Conservation (phyloP, 305 asterid species). For the Fraxinus floribunda region DNA sequence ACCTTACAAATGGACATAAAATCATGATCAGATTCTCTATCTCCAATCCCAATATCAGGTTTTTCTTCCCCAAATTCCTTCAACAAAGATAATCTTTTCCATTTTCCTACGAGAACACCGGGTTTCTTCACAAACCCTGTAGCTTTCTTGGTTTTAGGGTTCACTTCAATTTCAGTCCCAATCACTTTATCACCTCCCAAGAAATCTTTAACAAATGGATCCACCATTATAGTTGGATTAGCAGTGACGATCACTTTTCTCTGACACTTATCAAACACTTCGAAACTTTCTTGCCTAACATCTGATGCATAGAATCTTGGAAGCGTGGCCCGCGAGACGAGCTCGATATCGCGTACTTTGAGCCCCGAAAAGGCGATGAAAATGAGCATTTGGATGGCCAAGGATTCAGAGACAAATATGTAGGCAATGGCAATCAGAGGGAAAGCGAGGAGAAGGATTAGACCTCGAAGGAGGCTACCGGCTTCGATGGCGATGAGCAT, state of each 20-base stretch:
- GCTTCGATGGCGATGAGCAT: slow-evolving; percentile 96
- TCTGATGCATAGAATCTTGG: slow-evolving; percentile 79
- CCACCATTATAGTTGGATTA: slow-evolving; percentile 93
- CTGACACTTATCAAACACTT: slow-evolving; percentile 71
- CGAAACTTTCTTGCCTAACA: slow-evolving; percentile 75
- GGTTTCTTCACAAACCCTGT: slow-evolving; percentile 84
- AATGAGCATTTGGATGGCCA: slow-evolving; percentile 81
- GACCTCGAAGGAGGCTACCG: slow-evolving; percentile 86
- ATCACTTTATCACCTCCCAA: slow-evolving; percentile 89
- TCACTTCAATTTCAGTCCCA: slow-evolving; percentile 95
- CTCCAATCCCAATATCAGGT: slow-evolving; percentile 88
- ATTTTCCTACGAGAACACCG: slow-evolving; percentile 87
- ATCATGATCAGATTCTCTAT: slow-evolving; percentile 87
- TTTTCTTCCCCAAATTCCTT: slow-evolving; percentile 84
- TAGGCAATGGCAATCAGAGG: slow-evolving; percentile 82
- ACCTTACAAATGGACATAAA: slow-evolving; percentile 98
- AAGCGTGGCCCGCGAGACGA: slow-evolving; percentile 79
- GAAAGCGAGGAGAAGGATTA: slow-evolving; percentile 69
- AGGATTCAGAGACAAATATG: slow-evolving; percentile 69
- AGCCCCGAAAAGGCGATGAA: slow-evolving; percentile 76
- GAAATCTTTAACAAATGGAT: slow-evolving; percentile 80
- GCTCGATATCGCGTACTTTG: slow-evolving; percentile 83
- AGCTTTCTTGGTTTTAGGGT: slow-evolving; percentile 80
- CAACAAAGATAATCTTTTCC: slow-evolving; percentile 65
- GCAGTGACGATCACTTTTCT: slow-evolving; percentile 91